A percentile compares a stretch with the other conserved stretches of the same genome.
Evolutionary conservation across 2,329 filamentous ascomycete genomes (phyloP).

Genomic region (Verticillium klebahnii): DNA sequence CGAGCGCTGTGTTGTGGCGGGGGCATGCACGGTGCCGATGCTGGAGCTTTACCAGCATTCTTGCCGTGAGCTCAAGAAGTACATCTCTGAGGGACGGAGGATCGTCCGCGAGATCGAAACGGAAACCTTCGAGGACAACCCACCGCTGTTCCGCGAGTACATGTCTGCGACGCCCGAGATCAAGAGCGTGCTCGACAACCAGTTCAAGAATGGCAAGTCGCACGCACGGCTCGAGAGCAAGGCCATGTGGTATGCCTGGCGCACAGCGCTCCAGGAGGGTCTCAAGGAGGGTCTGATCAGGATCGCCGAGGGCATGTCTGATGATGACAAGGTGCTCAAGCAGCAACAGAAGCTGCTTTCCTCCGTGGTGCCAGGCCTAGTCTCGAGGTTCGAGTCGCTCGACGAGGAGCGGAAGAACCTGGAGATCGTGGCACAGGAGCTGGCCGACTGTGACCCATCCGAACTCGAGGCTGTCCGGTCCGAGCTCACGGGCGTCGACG

Average conservation of each 20-base stretch:
- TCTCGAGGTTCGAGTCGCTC: constrained; percentile 57
- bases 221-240: constrained; percentile 88
- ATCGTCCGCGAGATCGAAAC: constrained; percentile 89
- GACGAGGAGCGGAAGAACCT: constrained; percentile 62
- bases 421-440: constrained; percentile 66
- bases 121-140: constrained; percentile 86
- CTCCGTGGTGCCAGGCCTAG: constrained; percentile 60
- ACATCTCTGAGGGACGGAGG: constrained; percentile 86
- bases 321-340: constrained; percentile 63
- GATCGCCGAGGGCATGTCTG: constrained; percentile 71
- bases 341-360: constrained; percentile 67
- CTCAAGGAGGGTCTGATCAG: constrained; percentile 75
- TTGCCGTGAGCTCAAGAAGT: constrained; percentile 92
- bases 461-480: constrained; percentile 72
- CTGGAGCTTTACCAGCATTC: constrained; percentile 94
- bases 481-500: constrained; percentile 59
- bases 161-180: constrained; percentile 79
- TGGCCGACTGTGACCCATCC: constrained; percentile 75
- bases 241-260: constrained; percentile 97
- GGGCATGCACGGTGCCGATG: constrained; percentile 87
- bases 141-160: constrained; percentile 87
- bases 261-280: constrained; percentile 78
- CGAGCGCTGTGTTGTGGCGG: constrained; percentile 79
- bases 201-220: constrained; percentile 96
- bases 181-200: constrained; percentile 84